Percentiles rank a stretch among this genome's conserved stretches.
phyloP scores from a whole-genome alignment of 1,284 basidiomycete genomes.

The Boletus semigastroideus region DNA sequence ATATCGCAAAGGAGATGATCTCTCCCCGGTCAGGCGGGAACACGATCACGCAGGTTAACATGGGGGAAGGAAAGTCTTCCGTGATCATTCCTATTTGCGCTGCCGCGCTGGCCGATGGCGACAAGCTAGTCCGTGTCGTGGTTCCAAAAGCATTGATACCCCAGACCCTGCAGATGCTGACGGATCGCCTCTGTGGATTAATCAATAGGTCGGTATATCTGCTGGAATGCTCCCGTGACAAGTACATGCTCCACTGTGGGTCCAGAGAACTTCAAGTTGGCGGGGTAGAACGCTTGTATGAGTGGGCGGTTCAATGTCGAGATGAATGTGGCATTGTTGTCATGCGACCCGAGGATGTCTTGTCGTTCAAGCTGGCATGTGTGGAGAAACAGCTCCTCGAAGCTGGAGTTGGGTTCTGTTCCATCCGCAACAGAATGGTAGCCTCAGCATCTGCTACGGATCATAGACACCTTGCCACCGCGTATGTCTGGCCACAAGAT shows the following conservation, averaged over 20 bases:
- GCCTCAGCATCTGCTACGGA: too few relatives aligned
- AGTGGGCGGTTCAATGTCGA: neutral
- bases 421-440: too few relatives aligned
- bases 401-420: too few relatives aligned
- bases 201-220: neutral
- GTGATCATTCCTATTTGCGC: slow-evolving; percentile 3
- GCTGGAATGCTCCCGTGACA: neutral
- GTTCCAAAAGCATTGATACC: neutral
- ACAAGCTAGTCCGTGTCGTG: neutral
- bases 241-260: neutral
- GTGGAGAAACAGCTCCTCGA: neutral
- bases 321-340: neutral
- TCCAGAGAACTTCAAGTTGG: too few relatives aligned
- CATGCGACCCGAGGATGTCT: neutral
- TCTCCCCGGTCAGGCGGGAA: neutral
- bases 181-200: neutral
- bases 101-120: neutral
- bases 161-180: neutral
- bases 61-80: neutral
- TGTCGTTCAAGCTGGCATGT: neutral
- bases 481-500: too few relatives aligned
- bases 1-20: neutral
- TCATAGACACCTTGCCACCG: too few relatives aligned
- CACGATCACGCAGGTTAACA: neutral
- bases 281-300: neutral